Base-by-base conservation (phyloP, 2,329 filamentous ascomycete species). In the Verticillium klebahnii region DNA sequence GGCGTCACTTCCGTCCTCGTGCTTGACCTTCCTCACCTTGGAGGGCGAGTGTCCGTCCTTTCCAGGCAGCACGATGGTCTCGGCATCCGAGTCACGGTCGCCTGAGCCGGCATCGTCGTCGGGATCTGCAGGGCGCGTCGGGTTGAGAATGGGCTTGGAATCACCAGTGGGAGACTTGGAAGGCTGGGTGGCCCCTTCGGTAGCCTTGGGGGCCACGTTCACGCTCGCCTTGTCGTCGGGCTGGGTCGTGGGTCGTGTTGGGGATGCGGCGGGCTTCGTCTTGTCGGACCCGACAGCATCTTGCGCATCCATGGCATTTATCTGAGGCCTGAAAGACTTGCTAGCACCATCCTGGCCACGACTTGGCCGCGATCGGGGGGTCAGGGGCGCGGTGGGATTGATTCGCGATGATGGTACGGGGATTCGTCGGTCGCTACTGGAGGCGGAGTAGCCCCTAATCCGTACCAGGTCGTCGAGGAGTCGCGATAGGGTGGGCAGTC, bases 291-390 rank as follows among this genome's bases (percentile, higher is more conserved):
- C 83, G 78, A 80, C 79, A 82, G 82, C 84, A 86, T 86, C 86
- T 79, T 86, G 84, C 84, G 83, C 84, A 85, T 87, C 84, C 84
- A 87, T 87, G 80, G 81, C 84, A 86, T 85, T 84, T 82, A 86
- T 81, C 81, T 82, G 73, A 72, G 75, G 75, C 74, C 77, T 72
- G 71, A 70, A 72, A 74, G 70, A 74, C 78, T 78, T 78, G 76
- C 78, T 79, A 81, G 78, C 81, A 85, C 80, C 84, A 86, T 86
- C 77, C 78, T 86, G 84, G 80, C 77, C 77, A 76, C 74, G 73
- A 71, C 67, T 70, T 67, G 71, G 73, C 69, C 72, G 73, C 70
- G 68, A 71, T 67, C 61, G 65, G 67, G 61, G 37, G 61, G 60
- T 61, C 23, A 60, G 61, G 52, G 61, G 59, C 57, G 65, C 63